A percentile compares a stretch with the other conserved stretches of the same genome.
phyloP scores from a whole-genome alignment of 2,329 filamentous ascomycete species.

The Verticillium nonalfalfae region DNA sequence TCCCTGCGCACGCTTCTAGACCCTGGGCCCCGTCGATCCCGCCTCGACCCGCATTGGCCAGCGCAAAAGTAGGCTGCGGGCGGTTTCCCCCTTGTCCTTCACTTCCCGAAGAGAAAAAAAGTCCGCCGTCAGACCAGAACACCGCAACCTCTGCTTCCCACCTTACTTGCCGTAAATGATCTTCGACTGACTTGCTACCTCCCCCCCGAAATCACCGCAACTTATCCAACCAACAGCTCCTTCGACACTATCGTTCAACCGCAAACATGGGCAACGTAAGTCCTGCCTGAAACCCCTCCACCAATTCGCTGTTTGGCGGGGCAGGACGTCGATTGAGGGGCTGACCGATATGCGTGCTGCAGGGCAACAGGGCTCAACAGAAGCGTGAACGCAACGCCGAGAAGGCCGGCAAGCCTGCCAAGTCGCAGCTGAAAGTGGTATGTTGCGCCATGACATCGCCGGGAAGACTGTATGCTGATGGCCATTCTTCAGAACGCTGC shows the following conservation, averaged over 20 bases:
- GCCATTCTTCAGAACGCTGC: slow-evolving; percentile 52
- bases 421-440: slow-evolving; percentile 65
- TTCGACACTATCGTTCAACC: not conserved
- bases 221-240: not conserved
- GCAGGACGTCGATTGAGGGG: not conserved
- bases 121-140: not conserved
- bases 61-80: not conserved
- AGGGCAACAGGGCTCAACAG: slow-evolving; percentile 62
- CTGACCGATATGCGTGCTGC: not conserved
- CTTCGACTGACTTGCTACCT: not conserved
- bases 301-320: not conserved
- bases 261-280: slow-evolving; percentile 8
- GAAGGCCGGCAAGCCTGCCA: slow-evolving; percentile 48
- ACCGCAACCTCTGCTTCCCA: not conserved
- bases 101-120: not conserved
- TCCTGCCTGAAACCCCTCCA: not conserved
- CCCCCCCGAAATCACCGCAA: not conserved
- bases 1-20: not conserved
- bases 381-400: slow-evolving; percentile 69
- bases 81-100: not conserved
- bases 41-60: not conserved
- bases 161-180: not conserved
- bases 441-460: slow-evolving; percentile 20
- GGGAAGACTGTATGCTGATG: not conserved
- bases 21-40: not conserved